Base-by-base conservation (phyloP, 345 rosid genomes). In the Theobroma cacao region DNA sequence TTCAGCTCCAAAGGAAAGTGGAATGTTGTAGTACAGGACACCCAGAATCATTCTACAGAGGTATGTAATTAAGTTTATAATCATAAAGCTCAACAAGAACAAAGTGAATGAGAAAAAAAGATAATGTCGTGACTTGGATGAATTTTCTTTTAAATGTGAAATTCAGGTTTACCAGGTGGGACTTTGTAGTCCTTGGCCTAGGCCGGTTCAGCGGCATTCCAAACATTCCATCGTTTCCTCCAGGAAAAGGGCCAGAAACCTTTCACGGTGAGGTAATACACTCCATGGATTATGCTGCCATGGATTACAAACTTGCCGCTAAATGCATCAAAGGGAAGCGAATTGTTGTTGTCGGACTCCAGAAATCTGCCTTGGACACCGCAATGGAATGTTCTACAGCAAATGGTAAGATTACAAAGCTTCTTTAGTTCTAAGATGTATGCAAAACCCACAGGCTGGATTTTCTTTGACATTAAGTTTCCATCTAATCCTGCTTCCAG, bases 131-230 rank as follows among this genome's bases (percentile, higher is more conserved):
- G 38, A 36, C 38, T 36, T 5, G n/a, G 5, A 47, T 47, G 52
- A 47, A 1, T 2, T 12, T 36, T 1, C 4, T 2, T 2, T 47
- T 14, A 14, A 13, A 47, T 47, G 52, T 3, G 2, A 50, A 12
- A 26, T 72, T 28, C 82, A 88, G 90, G 82, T 76, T 12, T 79
- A 79, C n/a, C 69, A 75, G 36, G 68, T 75, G 73, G n/a, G 86
- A 87, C 62, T 85, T 88, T 61, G 87, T 84, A 69, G 75, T 88
- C 38, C 74, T 88, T 0, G 75, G 88, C 77, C 52, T 82, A 18
- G 87, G 88, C 38, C 80, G 20, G 79, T 85, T 53, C 79, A 81
- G 88, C 58, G n/a, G n/a, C n/a, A n/a, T n/a, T n/a, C n/a, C n/a
- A n/a, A n/a, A n/a, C n/a, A n/a, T n/a, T n/a, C n/a, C n/a, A n/a